Base-by-base conservation (phyloP, 768 basidiomycete genomes). In the Pleurotus citrinopileatus region DNA sequence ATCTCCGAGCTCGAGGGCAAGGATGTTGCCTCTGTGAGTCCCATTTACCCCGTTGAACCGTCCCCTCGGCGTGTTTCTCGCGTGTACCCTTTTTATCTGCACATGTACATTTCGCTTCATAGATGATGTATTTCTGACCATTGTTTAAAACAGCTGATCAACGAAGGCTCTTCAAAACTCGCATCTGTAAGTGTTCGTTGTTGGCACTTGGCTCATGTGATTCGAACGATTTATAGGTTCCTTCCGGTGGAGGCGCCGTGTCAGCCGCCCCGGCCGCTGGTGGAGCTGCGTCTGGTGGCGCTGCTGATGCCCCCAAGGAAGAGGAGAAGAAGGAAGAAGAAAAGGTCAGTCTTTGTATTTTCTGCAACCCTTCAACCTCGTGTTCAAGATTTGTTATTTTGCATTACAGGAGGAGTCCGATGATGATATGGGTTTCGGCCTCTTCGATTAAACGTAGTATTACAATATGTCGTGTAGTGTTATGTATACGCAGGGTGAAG, bases 381-480 rank as follows among this genome's bases (percentile, higher is more conserved):
- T 48, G 8, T 55, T 22, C 23, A 4, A 28, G 4, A 15, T 37
- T 44, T 45, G 56, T 64, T 15, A 58, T 40, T 6, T n/a, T 13
- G 38, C 17, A 45, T 32, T 58, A 53, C 68, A 93, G 88, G 89
- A 92, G 75, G 92, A 95, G 70, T 92, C 90, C 53, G 94, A 96
- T 80, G 95, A 97, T 64, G 95, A 97, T 76, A 97, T 97, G 94
- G 94, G 94, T 79, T 98, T 98, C 74, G 94, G 94, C 78, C 83
- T 97, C 60, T 97, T 97, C 81, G 94, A 97, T 80, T 97, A 86
- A 79, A 56, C 59, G 56, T 46, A 12, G 38, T 28, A 61, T 59
- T 40, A 40, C 50, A 12, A 53, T 9, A 52, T 34, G 37, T 48
- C 54, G 28, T 53, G 32, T 60, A 57, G 10, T 7, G 17, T 40